Percentiles rank a stretch among this genome's conserved stretches.
Evolutionary conservation across 2,329 filamentous ascomycete species (phyloP).

Genomic region (Fusarium albosuccineum): DNA sequence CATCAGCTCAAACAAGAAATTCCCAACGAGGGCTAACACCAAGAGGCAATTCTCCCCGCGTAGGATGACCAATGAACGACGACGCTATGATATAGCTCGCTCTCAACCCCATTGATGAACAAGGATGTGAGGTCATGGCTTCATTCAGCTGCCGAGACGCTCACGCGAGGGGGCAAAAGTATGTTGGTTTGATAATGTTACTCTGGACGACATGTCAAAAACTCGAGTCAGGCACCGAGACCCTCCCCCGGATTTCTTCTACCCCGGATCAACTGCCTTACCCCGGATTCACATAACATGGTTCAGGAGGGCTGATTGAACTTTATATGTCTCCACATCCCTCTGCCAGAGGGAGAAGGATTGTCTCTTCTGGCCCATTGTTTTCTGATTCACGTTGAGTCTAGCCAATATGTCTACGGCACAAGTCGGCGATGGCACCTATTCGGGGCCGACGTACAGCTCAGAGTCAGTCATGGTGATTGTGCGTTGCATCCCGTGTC

Average conservation of each 20-base stretch:
- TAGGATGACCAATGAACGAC: not conserved
- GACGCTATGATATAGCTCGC: not conserved
- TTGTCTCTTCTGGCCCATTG: not conserved
- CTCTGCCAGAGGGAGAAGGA: not conserved
- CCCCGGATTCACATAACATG: not conserved
- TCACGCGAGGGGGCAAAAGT: not conserved
- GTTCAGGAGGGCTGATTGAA: not conserved
- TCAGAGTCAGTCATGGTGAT: slow-evolving; percentile 24
- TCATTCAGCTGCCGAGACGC: not conserved
- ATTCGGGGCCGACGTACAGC: slow-evolving; percentile 5
- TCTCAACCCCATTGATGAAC: not conserved
- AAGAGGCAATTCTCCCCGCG: slow-evolving; percentile 1
- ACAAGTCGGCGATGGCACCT: not conserved
- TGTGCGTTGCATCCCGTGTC: slow-evolving; percentile 32
- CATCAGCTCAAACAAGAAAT: slow-evolving; percentile 1
- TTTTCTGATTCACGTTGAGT: not conserved
- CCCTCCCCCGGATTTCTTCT: not conserved
- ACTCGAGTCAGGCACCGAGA: too few relatives aligned
- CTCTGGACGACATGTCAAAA: too few relatives aligned
- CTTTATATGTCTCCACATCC: not conserved
- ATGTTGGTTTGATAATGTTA: not conserved
- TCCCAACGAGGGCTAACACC: not conserved
- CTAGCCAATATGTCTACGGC: slow-evolving; percentile 3
- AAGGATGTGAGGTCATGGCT: slow-evolving; percentile 6
- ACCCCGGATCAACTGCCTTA: not conserved